Evolutionary conservation across 176 grass and related monocot species (phyloP).

Genomic region (Luzula sylvatica): DNA sequence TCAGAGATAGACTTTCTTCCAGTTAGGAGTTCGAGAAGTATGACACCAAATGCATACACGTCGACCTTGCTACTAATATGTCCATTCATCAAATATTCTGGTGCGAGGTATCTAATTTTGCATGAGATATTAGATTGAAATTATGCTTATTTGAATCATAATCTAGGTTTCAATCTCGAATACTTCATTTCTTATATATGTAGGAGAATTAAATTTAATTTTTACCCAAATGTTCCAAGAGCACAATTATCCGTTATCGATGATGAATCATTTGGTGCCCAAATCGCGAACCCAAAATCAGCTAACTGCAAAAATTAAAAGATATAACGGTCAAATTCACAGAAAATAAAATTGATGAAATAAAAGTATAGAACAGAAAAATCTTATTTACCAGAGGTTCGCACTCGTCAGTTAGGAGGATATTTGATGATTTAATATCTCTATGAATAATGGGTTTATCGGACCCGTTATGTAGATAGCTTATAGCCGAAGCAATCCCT

Average conservation of each 20-base stretch:
- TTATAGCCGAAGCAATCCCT: constrained; percentile 61
- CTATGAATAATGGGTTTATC: constrained; percentile 72
- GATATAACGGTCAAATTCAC: background rate
- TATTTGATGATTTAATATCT: constrained; percentile 98
- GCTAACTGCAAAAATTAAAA: constrained; percentile 44
- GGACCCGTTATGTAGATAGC: constrained; percentile 59
- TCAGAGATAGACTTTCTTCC: constrained; percentile 75
- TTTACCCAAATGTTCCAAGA: constrained; percentile 90
- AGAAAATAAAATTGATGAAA: background rate
- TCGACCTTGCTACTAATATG: constrained; percentile 83
- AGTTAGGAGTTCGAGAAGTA: constrained; percentile 88
- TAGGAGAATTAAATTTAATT: no score
- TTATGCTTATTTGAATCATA: no score
- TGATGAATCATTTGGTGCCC: constrained; percentile 48
- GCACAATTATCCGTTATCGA: constrained; percentile 41
- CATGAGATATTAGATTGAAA: background rate
- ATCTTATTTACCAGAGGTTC: constrained; percentile 47
- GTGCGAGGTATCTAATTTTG: constrained; percentile 62
- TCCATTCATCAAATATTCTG: constrained; percentile 99
- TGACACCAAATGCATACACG: constrained; percentile 96
- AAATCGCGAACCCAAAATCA: constrained; percentile 89
- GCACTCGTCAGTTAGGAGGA: constrained; percentile 61
- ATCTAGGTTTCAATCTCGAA: no score
- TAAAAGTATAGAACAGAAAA: background rate
- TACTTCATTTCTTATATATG: no score